Conservation (phyloP, 2,329 filamentous ascomycete genomes). For the Trichoderma sp. region DNA sequence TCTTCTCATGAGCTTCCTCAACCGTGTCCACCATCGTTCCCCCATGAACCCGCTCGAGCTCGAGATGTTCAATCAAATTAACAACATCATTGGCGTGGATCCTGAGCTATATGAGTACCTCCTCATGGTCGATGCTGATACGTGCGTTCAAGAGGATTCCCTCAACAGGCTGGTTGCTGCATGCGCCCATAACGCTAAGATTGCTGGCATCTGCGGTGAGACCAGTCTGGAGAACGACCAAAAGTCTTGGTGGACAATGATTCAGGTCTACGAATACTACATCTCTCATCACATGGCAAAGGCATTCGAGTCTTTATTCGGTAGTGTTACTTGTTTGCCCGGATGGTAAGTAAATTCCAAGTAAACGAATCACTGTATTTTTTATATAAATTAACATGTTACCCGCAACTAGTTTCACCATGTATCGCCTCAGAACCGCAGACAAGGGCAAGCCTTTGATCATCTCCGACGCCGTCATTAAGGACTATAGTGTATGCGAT, state of each 20-base stretch:
- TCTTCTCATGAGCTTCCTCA: conserved; percentile 93
- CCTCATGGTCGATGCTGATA: conserved; percentile 97
- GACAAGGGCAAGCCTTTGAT: conserved; percentile 94
- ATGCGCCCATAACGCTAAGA: conserved; percentile 91
- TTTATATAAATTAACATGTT: background rate
- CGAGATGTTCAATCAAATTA: conserved; percentile 98
- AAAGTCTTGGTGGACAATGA: conserved; percentile 98
- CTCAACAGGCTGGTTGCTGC: conserved; percentile 88
- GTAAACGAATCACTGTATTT: background rate
- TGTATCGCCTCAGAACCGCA: conserved; percentile 93
- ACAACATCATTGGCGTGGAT: conserved; percentile 98
- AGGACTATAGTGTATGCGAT: conserved; percentile 82
- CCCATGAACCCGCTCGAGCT: conserved; percentile 95
- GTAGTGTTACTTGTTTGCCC: conserved; percentile 96
- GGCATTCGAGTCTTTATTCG: conserved; percentile 96
- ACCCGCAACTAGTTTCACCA: conserved; percentile 72
- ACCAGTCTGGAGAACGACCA: conserved; percentile 96
- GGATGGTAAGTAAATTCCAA: conserved; percentile 73
- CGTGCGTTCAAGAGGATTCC: conserved; percentile 86
- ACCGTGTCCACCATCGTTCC: conserved; percentile 89
- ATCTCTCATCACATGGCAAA: conserved; percentile 97
- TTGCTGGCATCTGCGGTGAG: conserved; percentile 96
- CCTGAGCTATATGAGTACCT: conserved; percentile 97
- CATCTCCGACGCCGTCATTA: conserved; percentile 82
- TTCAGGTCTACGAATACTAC: conserved; percentile 99